Evolutionary conservation across 129 eudicot genomes (phyloP).

Genomic region (Daucus carota): DNA sequence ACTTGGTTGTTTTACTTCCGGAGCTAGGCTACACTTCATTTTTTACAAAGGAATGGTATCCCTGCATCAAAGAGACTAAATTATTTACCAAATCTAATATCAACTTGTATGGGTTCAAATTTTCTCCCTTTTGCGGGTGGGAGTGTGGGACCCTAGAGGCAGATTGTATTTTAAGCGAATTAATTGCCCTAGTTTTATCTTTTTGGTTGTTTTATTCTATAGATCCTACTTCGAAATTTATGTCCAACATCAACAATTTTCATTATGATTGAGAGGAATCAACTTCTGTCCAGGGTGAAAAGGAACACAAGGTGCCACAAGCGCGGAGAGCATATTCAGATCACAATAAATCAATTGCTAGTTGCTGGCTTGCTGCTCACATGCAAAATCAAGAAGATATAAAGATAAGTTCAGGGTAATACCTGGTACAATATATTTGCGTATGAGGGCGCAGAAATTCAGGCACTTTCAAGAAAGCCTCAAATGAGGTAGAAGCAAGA

Average conservation of each 20-base stretch:
- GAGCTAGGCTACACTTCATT: neutral
- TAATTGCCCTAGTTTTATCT: neutral
- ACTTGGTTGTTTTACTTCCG: neutral
- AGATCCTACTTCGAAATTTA: neutral
- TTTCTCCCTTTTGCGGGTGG: neutral
- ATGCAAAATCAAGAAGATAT: too few species aligned
- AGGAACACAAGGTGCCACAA: neutral
- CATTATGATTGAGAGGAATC: neutral
- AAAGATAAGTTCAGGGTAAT: constrained; percentile 12
- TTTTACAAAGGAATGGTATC: neutral
- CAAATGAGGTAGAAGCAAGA: constrained; percentile 73
- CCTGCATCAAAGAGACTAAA: neutral
- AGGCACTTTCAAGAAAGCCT: constrained; percentile 90
- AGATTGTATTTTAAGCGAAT: neutral
- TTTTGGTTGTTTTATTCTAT: neutral
- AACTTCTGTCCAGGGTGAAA: neutral
- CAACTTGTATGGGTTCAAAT: neutral
- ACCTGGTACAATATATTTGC: constrained; percentile 98
- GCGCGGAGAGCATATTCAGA: neutral
- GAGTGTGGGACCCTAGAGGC: neutral
- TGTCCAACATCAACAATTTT: neutral
- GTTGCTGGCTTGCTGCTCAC: too few species aligned
- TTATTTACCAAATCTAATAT: neutral
- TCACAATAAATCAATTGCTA: neutral
- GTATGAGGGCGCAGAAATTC: constrained; percentile 91